Percentiles rank a stretch among this genome's conserved stretches.
phyloP scores from a whole-genome alignment of 331 rosid genomes.

The Erythrophleum ivorense region DNA sequence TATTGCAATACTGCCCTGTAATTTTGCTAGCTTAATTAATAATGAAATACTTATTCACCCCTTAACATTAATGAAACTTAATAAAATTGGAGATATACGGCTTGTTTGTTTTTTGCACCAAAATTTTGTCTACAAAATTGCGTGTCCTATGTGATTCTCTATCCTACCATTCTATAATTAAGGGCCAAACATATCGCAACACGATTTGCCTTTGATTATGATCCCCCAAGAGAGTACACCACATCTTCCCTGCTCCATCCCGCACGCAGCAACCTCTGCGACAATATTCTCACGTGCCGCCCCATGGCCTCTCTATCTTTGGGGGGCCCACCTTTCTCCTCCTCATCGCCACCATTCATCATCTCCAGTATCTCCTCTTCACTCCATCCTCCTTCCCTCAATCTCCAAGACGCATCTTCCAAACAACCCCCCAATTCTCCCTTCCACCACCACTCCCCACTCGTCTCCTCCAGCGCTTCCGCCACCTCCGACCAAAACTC shows the following conservation, averaged over 20 bases:
- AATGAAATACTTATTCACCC: no score
- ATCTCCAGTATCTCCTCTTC: conserved; percentile 86
- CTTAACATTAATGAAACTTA: background rate
- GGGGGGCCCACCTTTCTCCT: background rate
- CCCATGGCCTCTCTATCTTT: conserved; percentile 34
- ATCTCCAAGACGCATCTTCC: conserved; percentile 55
- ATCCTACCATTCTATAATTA: background rate
- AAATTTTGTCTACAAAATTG: background rate
- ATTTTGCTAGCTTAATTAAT: no score
- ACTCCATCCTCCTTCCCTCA: conserved; percentile 86
- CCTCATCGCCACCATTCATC: conserved; percentile 59
- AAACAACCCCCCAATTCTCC: conserved; percentile 53
- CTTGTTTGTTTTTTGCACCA: background rate
- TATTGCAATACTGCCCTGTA: no score
- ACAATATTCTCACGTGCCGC: conserved; percentile 53
- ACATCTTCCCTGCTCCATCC: conserved; percentile 92
- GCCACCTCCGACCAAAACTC: conserved; percentile 77
- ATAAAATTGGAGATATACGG: background rate
- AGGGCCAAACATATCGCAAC: background rate
- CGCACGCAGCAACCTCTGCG: conserved; percentile 65
- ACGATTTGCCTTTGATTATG: background rate
- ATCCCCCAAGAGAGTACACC: conserved; percentile 64
- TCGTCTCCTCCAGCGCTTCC: conserved; percentile 40
- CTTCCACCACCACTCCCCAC: conserved; percentile 52
- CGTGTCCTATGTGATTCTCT: background rate